Percentiles rank a stretch among this genome's conserved stretches.
phyloP scores from a whole-genome alignment of 2,329 filamentous ascomycete species.

The Metarhizium humberi region DNA sequence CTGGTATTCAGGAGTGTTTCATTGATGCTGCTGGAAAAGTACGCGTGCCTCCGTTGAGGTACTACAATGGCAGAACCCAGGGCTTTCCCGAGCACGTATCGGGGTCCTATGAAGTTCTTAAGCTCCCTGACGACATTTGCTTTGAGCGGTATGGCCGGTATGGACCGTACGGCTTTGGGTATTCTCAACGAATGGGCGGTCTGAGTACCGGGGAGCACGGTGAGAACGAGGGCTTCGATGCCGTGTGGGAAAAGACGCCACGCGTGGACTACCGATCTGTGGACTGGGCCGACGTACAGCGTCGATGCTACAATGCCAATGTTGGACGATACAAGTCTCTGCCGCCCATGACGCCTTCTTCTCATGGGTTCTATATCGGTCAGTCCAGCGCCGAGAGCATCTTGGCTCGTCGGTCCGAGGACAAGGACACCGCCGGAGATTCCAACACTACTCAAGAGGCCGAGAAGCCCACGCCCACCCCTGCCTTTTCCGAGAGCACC shows the following conservation, averaged over 20 bases:
- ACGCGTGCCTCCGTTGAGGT: constrained; percentile 59
- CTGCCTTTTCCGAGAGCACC: constrained; percentile 2
- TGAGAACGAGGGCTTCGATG: constrained; percentile 69
- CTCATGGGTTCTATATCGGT: constrained; percentile 42
- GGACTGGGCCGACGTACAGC: constrained; percentile 71
- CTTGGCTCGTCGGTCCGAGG: neutral
- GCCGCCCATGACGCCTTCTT: constrained; percentile 27
- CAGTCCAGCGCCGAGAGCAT: neutral
- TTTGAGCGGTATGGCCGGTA: constrained; percentile 86
- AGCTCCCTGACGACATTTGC: constrained; percentile 75
- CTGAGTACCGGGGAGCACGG: constrained; percentile 79
- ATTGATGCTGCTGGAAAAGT: constrained; percentile 59
- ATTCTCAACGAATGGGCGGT: constrained; percentile 68
- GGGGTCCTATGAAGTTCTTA: constrained; percentile 78
- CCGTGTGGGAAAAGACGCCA: constrained; percentile 62
- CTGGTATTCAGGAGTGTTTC: constrained; percentile 63
- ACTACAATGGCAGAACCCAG: constrained; percentile 67
- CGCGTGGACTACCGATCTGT: constrained; percentile 70
- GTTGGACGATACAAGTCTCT: constrained; percentile 53
- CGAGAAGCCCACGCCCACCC: neutral
- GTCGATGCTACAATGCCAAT: constrained; percentile 64
- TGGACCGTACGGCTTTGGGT: constrained; percentile 84
- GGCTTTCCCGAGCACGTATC: constrained; percentile 79
- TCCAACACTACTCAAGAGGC: constrained; percentile 1
- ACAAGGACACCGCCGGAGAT: neutral